These are phyloP conservation scores for Xylaria polymorpha DNA, from an alignment of 2,329 filamentous ascomycete species.

Conservation along the genomic window DNA sequence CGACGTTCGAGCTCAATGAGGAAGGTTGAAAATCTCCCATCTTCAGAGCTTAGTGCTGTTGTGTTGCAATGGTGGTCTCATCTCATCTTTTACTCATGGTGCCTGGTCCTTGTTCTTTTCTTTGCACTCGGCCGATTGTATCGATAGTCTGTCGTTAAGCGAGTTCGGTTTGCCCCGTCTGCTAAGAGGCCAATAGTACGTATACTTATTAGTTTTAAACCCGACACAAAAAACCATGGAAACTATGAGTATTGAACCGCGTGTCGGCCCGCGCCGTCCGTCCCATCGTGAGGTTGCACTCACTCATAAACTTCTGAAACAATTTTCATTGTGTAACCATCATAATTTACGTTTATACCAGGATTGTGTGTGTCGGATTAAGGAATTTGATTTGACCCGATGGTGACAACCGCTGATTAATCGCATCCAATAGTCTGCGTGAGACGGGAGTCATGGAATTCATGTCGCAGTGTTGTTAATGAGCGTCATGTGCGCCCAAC, in stretches of 20 bases:
- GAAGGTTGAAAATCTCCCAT: slow-evolving; percentile 16
- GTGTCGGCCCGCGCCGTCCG: slow-evolving; percentile 35
- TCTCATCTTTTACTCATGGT: not conserved
- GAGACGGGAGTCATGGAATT: not conserved
- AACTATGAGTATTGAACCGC: slow-evolving; percentile 5
- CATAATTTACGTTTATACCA: not conserved
- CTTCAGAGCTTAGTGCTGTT: slow-evolving; percentile 1
- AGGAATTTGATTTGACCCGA: not conserved
- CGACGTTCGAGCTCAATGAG: slow-evolving; percentile 7
- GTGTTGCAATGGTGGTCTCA: slow-evolving; percentile 12
- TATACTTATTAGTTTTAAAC: not conserved
- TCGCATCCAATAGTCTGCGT: not conserved
- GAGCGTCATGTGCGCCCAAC: slow-evolving; percentile 6
- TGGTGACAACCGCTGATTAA: not conserved
- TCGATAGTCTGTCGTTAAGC: slow-evolving; percentile 23
- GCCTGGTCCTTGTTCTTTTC: slow-evolving; percentile 5
- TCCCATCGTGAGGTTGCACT: slow-evolving; percentile 5
- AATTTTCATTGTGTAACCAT: not conserved
- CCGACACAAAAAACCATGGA: slow-evolving; percentile 9
- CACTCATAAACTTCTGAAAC: slow-evolving; percentile 6
- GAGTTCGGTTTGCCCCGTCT: slow-evolving; percentile 7
- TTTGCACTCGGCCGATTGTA: slow-evolving; percentile 6
- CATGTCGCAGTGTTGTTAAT: not conserved
- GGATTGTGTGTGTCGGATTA: not conserved
- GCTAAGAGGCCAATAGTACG: not conserved